Percentiles rank a stretch among this genome's conserved stretches.
Conservation (phyloP, 2,329 filamentous ascomycete species). For the Ascochyta lentis region DNA sequence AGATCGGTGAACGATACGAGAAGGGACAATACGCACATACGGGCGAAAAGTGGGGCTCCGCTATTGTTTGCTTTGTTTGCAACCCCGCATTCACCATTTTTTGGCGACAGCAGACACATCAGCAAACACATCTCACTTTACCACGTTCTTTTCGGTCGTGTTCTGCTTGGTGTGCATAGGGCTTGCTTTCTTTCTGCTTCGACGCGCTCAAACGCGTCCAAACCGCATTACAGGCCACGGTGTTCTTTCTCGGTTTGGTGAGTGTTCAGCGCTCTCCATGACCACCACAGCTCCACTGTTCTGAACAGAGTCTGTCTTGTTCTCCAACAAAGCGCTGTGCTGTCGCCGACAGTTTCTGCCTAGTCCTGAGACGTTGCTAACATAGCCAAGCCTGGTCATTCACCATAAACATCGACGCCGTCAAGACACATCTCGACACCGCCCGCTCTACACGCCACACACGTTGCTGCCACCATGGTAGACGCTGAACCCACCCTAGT, state of each 20-base stretch:
- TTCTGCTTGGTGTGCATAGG: not conserved
- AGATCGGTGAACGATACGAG: slow-evolving; percentile 1
- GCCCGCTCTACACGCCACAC: not conserved
- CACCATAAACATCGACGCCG: not conserved
- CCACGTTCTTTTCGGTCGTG: not conserved
- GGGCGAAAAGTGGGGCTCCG: not conserved
- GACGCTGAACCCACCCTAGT: slow-evolving; percentile 38
- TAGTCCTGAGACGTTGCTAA: not conserved
- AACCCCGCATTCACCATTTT: slow-evolving; percentile 1
- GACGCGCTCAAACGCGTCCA: not conserved
- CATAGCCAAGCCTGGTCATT: not conserved
- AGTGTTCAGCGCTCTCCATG: not conserved
- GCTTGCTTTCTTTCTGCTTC: not conserved
- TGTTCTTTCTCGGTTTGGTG: slow-evolving; percentile 8
- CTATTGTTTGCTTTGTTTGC: slow-evolving; percentile 14
- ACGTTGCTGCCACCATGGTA: slow-evolving; percentile 31
- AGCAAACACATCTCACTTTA: not conserved
- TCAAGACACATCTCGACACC: too few relatives aligned
- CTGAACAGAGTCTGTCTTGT: not conserved
- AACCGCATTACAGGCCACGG: slow-evolving; percentile 2
- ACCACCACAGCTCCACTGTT: not conserved
- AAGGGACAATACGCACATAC: not conserved
- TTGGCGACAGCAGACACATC: not conserved
- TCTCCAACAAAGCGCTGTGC: not conserved
- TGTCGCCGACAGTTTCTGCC: not conserved